Conservation (phyloP, 306 rosid species). For the Carpinus fangiana region DNA sequence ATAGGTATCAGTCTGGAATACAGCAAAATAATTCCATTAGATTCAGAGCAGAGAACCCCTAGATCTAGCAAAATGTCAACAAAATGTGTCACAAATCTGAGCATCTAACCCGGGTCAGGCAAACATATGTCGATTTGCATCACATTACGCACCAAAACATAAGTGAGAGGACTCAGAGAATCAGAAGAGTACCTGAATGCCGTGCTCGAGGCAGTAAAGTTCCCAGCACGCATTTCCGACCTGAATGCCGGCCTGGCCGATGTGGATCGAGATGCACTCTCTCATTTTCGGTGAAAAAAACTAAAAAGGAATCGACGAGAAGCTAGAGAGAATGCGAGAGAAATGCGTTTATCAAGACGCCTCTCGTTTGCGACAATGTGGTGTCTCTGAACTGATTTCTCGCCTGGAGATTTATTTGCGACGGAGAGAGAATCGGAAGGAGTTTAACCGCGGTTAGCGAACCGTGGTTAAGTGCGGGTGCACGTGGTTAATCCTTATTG, state of each 20-base stretch:
- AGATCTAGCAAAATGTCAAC: background rate
- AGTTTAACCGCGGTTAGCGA: slow-evolving; percentile 16
- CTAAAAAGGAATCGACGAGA: background rate
- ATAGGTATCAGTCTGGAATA: too few relatives aligned
- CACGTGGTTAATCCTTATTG: background rate
- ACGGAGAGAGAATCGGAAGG: background rate
- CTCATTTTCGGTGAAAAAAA: slow-evolving; percentile 35
- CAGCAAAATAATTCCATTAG: too few relatives aligned
- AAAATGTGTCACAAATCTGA: background rate
- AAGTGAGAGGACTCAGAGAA: background rate
- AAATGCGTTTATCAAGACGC: slow-evolving; percentile 65
- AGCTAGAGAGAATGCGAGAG: background rate
- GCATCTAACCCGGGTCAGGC: background rate
- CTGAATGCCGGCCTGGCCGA: slow-evolving; percentile 72
- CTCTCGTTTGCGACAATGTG: slow-evolving; percentile 7
- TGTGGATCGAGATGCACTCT: slow-evolving; percentile 69
- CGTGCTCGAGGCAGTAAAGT: slow-evolving; percentile 68
- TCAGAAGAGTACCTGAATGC: slow-evolving; percentile 48
- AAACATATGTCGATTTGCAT: background rate
- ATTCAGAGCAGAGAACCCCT: background rate
- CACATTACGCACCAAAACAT: background rate
- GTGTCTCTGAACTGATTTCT: background rate
- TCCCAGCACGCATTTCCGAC: slow-evolving; percentile 75
- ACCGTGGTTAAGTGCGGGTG: slow-evolving; percentile 12
- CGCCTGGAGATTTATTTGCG: slow-evolving; percentile 19